Conservation (phyloP, 495 filamentous ascomycete genomes). For the Bombardia bombarda region DNA sequence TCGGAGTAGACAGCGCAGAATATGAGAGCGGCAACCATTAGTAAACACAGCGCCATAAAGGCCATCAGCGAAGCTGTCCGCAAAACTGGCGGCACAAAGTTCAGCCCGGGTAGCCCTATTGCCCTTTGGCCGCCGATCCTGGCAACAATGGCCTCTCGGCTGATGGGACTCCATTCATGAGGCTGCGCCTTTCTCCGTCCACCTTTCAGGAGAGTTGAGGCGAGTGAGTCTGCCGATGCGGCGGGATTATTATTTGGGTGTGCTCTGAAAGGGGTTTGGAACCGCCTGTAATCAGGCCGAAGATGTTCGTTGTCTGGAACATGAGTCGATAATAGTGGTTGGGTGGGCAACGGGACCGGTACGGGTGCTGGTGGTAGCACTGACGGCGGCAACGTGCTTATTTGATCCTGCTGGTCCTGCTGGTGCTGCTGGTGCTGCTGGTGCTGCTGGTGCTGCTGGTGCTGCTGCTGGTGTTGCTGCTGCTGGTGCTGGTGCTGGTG, state of each 20-base stretch:
- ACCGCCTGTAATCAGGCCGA: neutral
- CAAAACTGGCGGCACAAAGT: slow-evolving; percentile 59
- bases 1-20: slow-evolving; percentile 69
- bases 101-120: slow-evolving; percentile 38
- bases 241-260: slow-evolving; percentile 8
- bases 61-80: slow-evolving; percentile 51
- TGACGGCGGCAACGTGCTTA: neutral
- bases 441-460: neutral
- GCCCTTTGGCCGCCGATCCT: slow-evolving; percentile 7
- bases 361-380: slow-evolving; percentile 2
- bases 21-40: slow-evolving; percentile 64
- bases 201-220: slow-evolving; percentile 18
- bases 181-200: slow-evolving; percentile 14
- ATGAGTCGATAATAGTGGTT: too few relatives aligned
- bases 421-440: neutral
- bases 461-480: slow-evolving; percentile 1
- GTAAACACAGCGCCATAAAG: slow-evolving; percentile 51
- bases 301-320: too few relatives aligned
- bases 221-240: slow-evolving; percentile 22
- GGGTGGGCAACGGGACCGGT: neutral
- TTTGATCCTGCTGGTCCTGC: neutral
- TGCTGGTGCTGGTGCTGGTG: slow-evolving; percentile 3
- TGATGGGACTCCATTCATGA: slow-evolving; percentile 21
- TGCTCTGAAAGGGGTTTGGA: slow-evolving; percentile 2
- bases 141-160: slow-evolving; percentile 11